These are phyloP conservation scores for Gliomastix tumulicola DNA, from an alignment of 2,329 filamentous ascomycete species.

Conservation along the genomic window DNA sequence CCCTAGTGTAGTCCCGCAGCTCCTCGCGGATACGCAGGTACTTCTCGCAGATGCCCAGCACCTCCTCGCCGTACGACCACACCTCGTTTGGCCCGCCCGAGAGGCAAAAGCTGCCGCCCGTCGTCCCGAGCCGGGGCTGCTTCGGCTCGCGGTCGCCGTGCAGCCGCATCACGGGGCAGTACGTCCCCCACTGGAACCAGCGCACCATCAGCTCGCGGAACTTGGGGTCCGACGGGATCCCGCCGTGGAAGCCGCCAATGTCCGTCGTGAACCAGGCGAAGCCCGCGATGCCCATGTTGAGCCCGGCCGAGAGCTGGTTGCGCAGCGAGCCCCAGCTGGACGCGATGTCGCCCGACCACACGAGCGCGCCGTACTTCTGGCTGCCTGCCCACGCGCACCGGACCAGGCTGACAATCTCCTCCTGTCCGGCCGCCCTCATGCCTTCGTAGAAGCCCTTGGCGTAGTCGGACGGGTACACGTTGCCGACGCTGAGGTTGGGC, in stretches of 20 bases:
- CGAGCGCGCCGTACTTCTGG: conserved; percentile 57
- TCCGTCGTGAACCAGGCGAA: conserved; percentile 66
- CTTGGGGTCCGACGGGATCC: conserved; percentile 42
- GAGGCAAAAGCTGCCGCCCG: conserved; percentile 30
- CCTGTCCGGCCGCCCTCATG: conserved; percentile 41
- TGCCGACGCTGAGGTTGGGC: conserved; percentile 37
- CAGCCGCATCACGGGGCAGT: conserved; percentile 60
- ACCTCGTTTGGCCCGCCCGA: conserved; percentile 55
- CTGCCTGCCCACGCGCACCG: conserved; percentile 44
- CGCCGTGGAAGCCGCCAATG: conserved; percentile 64
- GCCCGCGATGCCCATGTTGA: conserved; percentile 59
- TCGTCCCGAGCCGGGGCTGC: conserved; percentile 22
- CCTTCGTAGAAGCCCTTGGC: conserved; percentile 55
- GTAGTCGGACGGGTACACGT: conserved; percentile 53
- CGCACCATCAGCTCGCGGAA: conserved; percentile 59
- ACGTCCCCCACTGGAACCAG: conserved; percentile 65
- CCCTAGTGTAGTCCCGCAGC: conserved; percentile 49
- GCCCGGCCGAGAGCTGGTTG: conserved; percentile 53
- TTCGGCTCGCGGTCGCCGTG: conserved; percentile 59
- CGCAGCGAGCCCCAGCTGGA: conserved; percentile 54
- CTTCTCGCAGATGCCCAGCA: conserved; percentile 52
- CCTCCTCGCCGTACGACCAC: conserved; percentile 57
- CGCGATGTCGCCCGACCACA: conserved; percentile 63
- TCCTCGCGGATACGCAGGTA: conserved; percentile 53
- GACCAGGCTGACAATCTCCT: conserved; percentile 48